Conservation (phyloP, 2,329 filamentous ascomycete species). For the Fusarium pininemorale region DNA sequence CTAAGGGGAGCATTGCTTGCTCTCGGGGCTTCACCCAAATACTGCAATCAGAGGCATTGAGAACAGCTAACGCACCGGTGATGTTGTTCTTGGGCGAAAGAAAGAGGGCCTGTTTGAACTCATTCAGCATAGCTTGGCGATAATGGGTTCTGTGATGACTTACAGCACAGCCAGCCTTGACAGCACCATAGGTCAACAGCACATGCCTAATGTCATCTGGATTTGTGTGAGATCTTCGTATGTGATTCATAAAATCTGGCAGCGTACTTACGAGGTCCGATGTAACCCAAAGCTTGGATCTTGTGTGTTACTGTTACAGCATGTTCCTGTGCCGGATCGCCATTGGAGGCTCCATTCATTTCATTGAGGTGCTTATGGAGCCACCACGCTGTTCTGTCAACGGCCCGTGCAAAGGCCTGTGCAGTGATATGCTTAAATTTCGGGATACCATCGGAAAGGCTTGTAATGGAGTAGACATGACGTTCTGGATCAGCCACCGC, state of each 20-base stretch:
- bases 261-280: neutral
- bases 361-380: neutral
- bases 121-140: neutral
- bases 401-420: neutral
- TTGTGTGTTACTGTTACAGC: neutral
- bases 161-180: neutral
- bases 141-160: neutral
- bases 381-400: conserved; percentile 1
- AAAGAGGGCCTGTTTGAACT: conserved; percentile 42
- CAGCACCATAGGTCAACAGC: neutral
- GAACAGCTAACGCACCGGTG: conserved; percentile 45
- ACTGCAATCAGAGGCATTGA: conserved; percentile 45
- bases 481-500: neutral
- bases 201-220: neutral
- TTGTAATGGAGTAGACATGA: neutral
- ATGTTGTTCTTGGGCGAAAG: conserved; percentile 48
- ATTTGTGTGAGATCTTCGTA: neutral
- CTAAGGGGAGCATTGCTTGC: conserved; percentile 16
- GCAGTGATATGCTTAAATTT: neutral
- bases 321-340: neutral
- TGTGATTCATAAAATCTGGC: accelerated
- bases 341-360: neutral
- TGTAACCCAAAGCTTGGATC: neutral
- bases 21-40: conserved; percentile 44
- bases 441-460: neutral